These are phyloP conservation scores for Lachancea mirantina DNA, from an alignment of 805 yeast species.

Conservation along the genomic window DNA sequence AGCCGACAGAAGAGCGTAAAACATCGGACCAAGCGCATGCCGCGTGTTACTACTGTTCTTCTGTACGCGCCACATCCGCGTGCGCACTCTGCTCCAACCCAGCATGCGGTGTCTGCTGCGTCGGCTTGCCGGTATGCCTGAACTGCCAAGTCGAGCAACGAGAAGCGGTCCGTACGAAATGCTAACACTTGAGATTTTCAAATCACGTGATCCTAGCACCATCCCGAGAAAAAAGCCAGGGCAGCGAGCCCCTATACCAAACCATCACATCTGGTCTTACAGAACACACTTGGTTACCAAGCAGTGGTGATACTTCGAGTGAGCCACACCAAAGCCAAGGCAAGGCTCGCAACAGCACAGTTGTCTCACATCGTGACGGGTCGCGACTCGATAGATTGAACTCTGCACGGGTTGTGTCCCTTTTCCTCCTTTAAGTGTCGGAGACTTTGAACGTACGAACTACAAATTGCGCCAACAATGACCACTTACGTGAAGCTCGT, in stretches of 20 bases:
- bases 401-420: not conserved
- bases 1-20: not conserved
- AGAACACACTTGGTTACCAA: not conserved
- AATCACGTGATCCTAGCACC: slow-evolving; percentile 1
- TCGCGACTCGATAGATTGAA: too few species aligned
- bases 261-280: not conserved
- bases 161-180: not conserved
- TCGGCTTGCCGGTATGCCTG: slow-evolving; percentile 4
- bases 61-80: not conserved
- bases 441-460: not conserved
- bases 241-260: slow-evolving; percentile 6
- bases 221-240: too few species aligned
- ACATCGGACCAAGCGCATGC: not conserved
- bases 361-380: not conserved
- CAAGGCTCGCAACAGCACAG: not conserved
- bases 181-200: not conserved
- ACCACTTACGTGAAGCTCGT: slow-evolving; percentile 68
- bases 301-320: not conserved
- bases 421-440: not conserved
- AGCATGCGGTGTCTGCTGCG: slow-evolving; percentile 5
- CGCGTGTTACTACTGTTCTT: slow-evolving; percentile 6
- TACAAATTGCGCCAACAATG: slow-evolving; percentile 31
- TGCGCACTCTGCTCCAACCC: slow-evolving; percentile 2
- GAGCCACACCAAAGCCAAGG: not conserved
- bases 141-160: slow-evolving; percentile 4